Evolutionary conservation across 1,284 basidiomycete genomes (phyloP), one percentile per base, ranked within the genome.

Genomic region (Trametes hirsuta): DNA sequence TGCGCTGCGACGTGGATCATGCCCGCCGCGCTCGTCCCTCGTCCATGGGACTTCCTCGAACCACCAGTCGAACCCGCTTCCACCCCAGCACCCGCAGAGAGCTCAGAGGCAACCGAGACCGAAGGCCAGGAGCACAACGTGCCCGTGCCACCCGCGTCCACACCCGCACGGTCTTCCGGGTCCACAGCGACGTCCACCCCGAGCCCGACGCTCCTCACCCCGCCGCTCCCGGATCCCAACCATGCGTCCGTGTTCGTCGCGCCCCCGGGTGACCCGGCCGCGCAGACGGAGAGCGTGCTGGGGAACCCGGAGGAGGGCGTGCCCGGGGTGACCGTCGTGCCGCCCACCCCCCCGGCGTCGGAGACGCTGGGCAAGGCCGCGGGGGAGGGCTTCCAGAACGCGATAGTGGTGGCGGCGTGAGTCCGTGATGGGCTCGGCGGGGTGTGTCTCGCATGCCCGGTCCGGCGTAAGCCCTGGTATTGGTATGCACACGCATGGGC

Each of bases 1-100:
- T 93, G 91, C 71, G 88, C 89, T 49, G 88, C 91, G 22, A 94
- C 92, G 15, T 93, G 91, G 88, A 82, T 92, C 55, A 84, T 93
- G 81, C 91, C 90, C 22, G 84, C 86, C 51, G 90, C 91, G 6
- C 77, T 93, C 73, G 82, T 89, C 48, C 86, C 90, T 37, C 85
- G 87, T 24, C 76, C 90, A 41, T 92, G 90, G 90, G 90, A 92
- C 71, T 92, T 92, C 66, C 70, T 82, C 39, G 75, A 81, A 40
- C 77, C 79, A 1, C 76, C 81, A 4, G 55, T 57, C 4, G 41
- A 47, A 14, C 18, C 65, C 30, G 34, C 53, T 11, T 40, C 51
- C 4, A 44, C 47, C 4, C 9, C 47, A 18, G 53, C 53, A 25
- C 35, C 50, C 25, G 44, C 47, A 8, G 34, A 34, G 5, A 30